Evolutionary conservation across 495 filamentous ascomycete species (phyloP), one percentile per base, ranked within the genome.

Genomic region (Aspergillus heteromorphus): DNA sequence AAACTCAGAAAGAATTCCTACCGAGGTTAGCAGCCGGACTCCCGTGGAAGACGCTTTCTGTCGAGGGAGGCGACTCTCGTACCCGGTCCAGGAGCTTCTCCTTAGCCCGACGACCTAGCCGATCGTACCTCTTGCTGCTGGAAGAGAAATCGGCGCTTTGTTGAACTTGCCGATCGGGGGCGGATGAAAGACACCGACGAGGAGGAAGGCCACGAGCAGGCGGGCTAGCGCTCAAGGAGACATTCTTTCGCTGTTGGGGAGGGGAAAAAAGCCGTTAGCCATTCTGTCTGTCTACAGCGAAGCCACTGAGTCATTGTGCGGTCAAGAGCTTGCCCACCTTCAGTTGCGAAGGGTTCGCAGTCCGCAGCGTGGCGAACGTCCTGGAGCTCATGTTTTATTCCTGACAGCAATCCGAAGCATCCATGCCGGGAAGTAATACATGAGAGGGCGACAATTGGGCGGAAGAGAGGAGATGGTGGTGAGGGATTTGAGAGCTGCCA

Each of bases 1-100:
- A 96, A 78, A 23, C 88, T 91, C 9, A 92, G 77, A 58, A 91
- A 86, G 58, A 93, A 85, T 69, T 92, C 88, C 89, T 93, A 13
- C 17, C 40, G 2, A 4, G 6, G 14, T 27, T 43, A 40, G 53
- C 10, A 31, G 23, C 9, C 3, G n/a, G 42, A 4, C 23, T n/a
- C 6, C 13, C 31, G 31, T 54, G 41, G 2, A 4, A 14, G 20
- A 13, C 17, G 16, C 17, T 43, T 21, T 21, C 17, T 2, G 7
- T 20, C 18, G 6, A 21, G n/a, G n/a, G n/a, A 2, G 23, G 49
- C 20, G 10, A 25, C 18, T 25, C 45, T 40, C 66, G 45, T 68
- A 76, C 74, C 61, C 68, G 66, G 55, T 78, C 73, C 14, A 75
- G 63, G 41, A 72, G 58, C 57, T 78, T 78, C 59, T 78, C 73